phyloP scores from a whole-genome alignment of 179 eudicot species.

The Heliamphora pulchella region DNA sequence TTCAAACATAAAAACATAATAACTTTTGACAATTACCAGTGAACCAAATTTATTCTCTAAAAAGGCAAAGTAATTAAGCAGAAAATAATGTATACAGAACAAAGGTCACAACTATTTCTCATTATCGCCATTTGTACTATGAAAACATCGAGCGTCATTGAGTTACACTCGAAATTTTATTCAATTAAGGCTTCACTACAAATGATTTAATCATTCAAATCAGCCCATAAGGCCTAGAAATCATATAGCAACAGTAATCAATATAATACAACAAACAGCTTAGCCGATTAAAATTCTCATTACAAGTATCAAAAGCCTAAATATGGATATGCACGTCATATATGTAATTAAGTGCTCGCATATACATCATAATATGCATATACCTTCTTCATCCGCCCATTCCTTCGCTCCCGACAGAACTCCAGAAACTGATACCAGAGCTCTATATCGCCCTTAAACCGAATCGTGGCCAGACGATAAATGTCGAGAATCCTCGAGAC shows the following conservation, averaged over 20 bases:
- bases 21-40: neutral
- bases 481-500: conserved; percentile 50
- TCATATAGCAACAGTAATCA: neutral
- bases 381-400: conserved; percentile 86
- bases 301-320: neutral
- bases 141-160: no score
- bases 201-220: neutral
- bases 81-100: no score
- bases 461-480: conserved; percentile 52
- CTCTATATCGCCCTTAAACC: conserved; percentile 78
- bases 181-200: neutral
- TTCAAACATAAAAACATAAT: neutral
- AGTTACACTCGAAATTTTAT: no score
- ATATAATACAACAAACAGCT: neutral
- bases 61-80: neutral
- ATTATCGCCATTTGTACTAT: no score
- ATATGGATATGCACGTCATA: neutral
- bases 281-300: neutral
- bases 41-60: neutral
- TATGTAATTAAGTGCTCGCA: neutral
- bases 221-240: neutral
- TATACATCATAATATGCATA: neutral
- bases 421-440: conserved; percentile 86
- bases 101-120: neutral
- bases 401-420: conserved; percentile 52